phyloP scores from a whole-genome alignment of 768 basidiomycete genomes.

The Lactarius sp. region DNA sequence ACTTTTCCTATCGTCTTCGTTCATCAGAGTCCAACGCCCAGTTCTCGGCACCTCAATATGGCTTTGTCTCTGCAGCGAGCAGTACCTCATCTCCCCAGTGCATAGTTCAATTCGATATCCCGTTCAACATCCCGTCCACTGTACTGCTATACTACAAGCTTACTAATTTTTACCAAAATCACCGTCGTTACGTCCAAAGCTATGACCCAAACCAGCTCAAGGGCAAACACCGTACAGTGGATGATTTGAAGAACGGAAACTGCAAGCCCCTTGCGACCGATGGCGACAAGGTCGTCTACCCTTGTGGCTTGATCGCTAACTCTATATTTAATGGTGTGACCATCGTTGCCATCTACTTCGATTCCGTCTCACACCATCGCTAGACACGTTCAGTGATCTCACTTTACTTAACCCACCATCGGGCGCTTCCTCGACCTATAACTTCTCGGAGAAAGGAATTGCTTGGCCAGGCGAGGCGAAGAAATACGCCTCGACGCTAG shows the following conservation, averaged over 20 bases:
- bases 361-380: constrained; percentile 8
- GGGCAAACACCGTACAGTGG: constrained; percentile 53
- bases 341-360: neutral
- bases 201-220: constrained; percentile 78
- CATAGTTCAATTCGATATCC: constrained; percentile 75
- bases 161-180: constrained; percentile 97
- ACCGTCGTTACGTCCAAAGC: constrained; percentile 95
- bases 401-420: constrained; percentile 50
- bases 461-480: constrained; percentile 95
- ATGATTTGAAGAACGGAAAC: constrained; percentile 58
- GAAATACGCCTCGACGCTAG: constrained; percentile 71
- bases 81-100: constrained; percentile 51
- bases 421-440: constrained; percentile 48
- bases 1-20: constrained; percentile 62
- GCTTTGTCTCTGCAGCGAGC: constrained; percentile 55
- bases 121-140: constrained; percentile 62
- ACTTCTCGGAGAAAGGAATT: constrained; percentile 73
- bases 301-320: constrained; percentile 97
- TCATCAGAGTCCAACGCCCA: constrained; percentile 50
- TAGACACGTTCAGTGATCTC: constrained; percentile 78
- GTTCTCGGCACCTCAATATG: constrained; percentile 59
- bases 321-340: constrained; percentile 87
- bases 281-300: constrained; percentile 66
- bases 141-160: constrained; percentile 96
- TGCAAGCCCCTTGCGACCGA: constrained; percentile 77